phyloP scores from a whole-genome alignment of 1,284 basidiomycete genomes.

The Clitocybe nebularis region DNA sequence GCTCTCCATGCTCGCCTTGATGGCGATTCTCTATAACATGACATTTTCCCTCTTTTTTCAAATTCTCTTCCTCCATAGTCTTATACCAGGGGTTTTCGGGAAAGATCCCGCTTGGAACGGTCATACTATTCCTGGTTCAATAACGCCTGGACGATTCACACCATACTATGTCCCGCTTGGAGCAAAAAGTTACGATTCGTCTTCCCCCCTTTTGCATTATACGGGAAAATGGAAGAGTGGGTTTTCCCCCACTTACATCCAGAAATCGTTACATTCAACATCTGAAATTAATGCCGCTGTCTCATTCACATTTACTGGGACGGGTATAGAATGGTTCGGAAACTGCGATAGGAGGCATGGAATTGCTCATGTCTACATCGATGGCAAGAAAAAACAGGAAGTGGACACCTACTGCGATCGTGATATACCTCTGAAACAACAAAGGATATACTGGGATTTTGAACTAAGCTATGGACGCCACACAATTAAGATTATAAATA shows the following conservation, averaged over 20 bases:
- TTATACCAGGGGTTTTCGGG: conserved; percentile 12
- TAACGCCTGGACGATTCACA: conserved; percentile 41
- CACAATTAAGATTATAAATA: conserved; percentile 60
- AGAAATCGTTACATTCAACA: conserved; percentile 50
- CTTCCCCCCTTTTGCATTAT: conserved; percentile 59
- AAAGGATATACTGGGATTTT: conserved; percentile 62
- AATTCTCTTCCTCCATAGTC: conserved; percentile 10
- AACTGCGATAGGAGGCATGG: conserved; percentile 52
- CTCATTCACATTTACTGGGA: conserved; percentile 60
- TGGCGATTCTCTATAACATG: conserved; percentile 9
- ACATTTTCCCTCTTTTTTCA: conserved; percentile 5
- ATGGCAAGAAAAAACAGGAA: conserved; percentile 41
- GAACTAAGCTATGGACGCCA: conserved; percentile 51
- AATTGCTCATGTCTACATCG: conserved; percentile 52
- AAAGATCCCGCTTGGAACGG: conserved; percentile 64
- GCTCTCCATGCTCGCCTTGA: conserved; percentile 8
- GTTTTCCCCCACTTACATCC: conserved; percentile 46
- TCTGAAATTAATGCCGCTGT: conserved; percentile 46
- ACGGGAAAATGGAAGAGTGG: conserved; percentile 54
- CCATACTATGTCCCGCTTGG: conserved; percentile 74
- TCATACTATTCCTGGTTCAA: conserved; percentile 48
- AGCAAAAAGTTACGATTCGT: conserved; percentile 63
- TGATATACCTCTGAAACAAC: conserved; percentile 40
- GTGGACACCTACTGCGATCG: conserved; percentile 46
- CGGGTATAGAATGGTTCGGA: conserved; percentile 77